phyloP scores from a whole-genome alignment of 106 monocot genomes.

The Acanthochlamys bracteata region DNA sequence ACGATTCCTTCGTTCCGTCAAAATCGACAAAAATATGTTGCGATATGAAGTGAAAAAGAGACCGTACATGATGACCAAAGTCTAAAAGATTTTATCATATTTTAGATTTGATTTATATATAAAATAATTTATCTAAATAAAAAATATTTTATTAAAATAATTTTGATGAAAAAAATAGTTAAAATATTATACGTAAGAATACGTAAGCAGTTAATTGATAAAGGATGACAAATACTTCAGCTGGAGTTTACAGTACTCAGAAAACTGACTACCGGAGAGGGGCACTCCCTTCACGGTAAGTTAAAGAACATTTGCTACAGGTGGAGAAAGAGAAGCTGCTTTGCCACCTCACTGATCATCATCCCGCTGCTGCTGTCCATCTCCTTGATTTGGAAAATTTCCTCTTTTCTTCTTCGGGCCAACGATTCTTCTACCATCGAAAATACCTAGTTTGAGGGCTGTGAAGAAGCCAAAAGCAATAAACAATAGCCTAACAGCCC shows the following conservation, averaged over 20 bases:
- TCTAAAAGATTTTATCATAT: no score
- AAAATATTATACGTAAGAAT: no score
- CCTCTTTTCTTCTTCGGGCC: constrained; percentile 25
- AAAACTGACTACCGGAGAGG: constrained; percentile 19
- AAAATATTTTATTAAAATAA: no score
- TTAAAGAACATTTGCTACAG: constrained; percentile 69
- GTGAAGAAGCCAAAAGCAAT: constrained; percentile 60
- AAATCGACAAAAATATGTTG: no score
- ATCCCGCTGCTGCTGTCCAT: constrained; percentile 22
- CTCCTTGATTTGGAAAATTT: constrained; percentile 2
- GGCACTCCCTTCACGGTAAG: constrained; percentile 42
- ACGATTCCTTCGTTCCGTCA: no score
- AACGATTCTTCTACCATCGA: constrained; percentile 23
- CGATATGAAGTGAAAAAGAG: no score
- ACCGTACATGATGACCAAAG: no score
- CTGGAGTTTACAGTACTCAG: neutral
- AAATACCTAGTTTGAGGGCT: constrained; percentile 50
- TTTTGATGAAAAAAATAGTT: no score
- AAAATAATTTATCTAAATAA: no score
- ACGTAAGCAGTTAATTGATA: no score
- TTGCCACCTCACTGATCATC: constrained; percentile 20
- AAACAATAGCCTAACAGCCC: constrained; percentile 79
- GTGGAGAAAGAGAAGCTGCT: constrained; percentile 48
- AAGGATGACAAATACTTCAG: no score
- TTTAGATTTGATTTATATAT: no score